phyloP scores from a whole-genome alignment of 306 rosid genomes.

The Fragaria iinumae region DNA sequence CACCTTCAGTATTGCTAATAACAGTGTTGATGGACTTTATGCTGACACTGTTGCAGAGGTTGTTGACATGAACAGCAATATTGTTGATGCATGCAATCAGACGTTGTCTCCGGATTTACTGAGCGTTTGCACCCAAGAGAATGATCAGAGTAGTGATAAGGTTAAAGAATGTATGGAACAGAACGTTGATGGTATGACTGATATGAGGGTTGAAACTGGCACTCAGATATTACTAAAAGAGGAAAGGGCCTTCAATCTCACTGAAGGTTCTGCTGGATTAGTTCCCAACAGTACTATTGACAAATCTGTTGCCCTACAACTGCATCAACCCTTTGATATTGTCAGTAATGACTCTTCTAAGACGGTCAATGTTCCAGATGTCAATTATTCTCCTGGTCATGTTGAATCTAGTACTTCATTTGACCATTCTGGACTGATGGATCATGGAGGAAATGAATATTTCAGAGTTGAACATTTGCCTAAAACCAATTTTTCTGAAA shows the following conservation, averaged over 20 bases:
- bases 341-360: slow-evolving; percentile 36
- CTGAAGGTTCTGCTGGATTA: slow-evolving; percentile 33
- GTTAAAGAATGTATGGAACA: slow-evolving; percentile 26
- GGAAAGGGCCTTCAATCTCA: slow-evolving; percentile 35
- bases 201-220: slow-evolving; percentile 32
- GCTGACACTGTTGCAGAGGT: slow-evolving; percentile 36
- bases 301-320: slow-evolving; percentile 34
- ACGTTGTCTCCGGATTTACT: slow-evolving; percentile 40
- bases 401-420: slow-evolving; percentile 30
- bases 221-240: slow-evolving; percentile 32
- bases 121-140: slow-evolving; percentile 30
- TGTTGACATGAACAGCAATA: slow-evolving; percentile 35
- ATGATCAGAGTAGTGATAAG: slow-evolving; percentile 32
- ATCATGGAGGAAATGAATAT: slow-evolving; percentile 43
- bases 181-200: slow-evolving; percentile 17
- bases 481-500: slow-evolving; percentile 39
- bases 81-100: slow-evolving; percentile 32
- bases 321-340: slow-evolving; percentile 40
- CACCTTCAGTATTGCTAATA: slow-evolving; percentile 26
- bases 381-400: slow-evolving; percentile 38
- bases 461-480: slow-evolving; percentile 41
- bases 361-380: slow-evolving; percentile 32
- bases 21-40: slow-evolving; percentile 4
- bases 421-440: slow-evolving; percentile 34
- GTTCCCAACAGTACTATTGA: slow-evolving; percentile 31